Evolutionary conservation across 2,329 filamentous ascomycete species (phyloP), one percentile per base, ranked within the genome.

Genomic region (Talaromyces sp.): DNA sequence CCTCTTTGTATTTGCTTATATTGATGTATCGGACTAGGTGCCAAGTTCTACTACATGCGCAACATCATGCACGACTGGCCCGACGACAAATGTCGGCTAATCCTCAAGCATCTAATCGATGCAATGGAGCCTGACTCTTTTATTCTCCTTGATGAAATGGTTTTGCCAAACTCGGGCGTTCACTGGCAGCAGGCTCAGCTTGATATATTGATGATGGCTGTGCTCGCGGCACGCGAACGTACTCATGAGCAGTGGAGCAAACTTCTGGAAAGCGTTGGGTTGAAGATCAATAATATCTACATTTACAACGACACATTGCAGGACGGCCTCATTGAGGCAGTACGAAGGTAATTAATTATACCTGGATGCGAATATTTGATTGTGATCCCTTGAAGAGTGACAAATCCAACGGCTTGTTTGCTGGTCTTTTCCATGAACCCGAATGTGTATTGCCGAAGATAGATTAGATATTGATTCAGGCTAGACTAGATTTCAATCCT

Each of bases 201-300:
- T 19, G 79, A 81, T 63, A 39, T 81, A 8, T 70, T 67, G 4
- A 79, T 81, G 75, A 75, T 78, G 71, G 45, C 72, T 3, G 63
- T 67, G 0, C 67, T 79, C 5, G 77, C 68, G 4, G 70, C 72
- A 0, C 68, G 67, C 35, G 78, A 81, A 68, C 69, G 79, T 2
- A 77, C 76, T 0, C 31, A 68, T 1, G 66, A 65, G 11, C 70
- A 80, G 62, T 80, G 77, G 79, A 33, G 5, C 13, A 45, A 33
- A 3, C 41, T 64, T 5, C 22, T 61, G 7, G 25, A 60, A 22
- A 39, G 25, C 10, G 54, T 15, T 10, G 62, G 54, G 3, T 27
- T 64, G 31, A 52, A 52, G 33, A 54, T 62, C 9, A 62, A 43
- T 10, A 52, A 62, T 15, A 47, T 61, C 7, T 61, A 49, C 19